Percentiles rank a stretch among this genome's conserved stretches.
These are phyloP conservation scores for Acanthamoeba triangularis DNA, from an alignment of 208 protist species.

Conservation along the genomic window DNA sequence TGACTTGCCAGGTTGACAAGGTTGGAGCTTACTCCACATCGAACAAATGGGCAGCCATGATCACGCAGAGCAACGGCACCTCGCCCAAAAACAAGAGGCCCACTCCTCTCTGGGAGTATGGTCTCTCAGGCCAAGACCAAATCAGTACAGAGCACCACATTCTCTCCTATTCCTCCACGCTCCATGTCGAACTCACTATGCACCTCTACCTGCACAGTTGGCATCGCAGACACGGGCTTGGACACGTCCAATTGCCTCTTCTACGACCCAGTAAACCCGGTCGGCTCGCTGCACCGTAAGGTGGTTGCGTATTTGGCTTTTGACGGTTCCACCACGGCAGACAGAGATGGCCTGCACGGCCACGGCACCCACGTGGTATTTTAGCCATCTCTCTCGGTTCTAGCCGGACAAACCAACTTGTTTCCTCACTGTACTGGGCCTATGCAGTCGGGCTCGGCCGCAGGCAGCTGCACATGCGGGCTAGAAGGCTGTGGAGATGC, in stretches of 20 bases:
- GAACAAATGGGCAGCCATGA: constrained; percentile 25
- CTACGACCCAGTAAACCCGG: constrained; percentile 65
- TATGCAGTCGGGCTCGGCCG: neutral
- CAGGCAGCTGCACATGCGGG: neutral
- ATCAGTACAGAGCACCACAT: neutral
- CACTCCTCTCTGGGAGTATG: constrained; percentile 56
- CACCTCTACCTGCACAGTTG: neutral
- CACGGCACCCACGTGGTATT: constrained; percentile 70
- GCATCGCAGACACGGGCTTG: constrained; percentile 40
- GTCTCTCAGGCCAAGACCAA: constrained; percentile 43
- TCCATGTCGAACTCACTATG: neutral
- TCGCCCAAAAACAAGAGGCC: neutral
- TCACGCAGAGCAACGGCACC: constrained; percentile 63
- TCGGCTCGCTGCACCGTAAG: constrained; percentile 11
- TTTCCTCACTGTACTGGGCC: neutral
- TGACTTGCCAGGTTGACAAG: neutral
- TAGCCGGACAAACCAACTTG: neutral
- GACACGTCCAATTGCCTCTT: constrained; percentile 54
- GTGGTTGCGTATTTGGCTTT: neutral
- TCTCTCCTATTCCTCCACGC: neutral
- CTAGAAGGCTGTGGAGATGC: neutral
- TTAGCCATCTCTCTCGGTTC: neutral
- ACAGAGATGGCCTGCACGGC: constrained; percentile 30
- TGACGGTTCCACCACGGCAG: neutral
- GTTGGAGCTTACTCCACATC: neutral